Conservation (phyloP, 768 basidiomycete genomes). For the Agrocybe praecox region DNA sequence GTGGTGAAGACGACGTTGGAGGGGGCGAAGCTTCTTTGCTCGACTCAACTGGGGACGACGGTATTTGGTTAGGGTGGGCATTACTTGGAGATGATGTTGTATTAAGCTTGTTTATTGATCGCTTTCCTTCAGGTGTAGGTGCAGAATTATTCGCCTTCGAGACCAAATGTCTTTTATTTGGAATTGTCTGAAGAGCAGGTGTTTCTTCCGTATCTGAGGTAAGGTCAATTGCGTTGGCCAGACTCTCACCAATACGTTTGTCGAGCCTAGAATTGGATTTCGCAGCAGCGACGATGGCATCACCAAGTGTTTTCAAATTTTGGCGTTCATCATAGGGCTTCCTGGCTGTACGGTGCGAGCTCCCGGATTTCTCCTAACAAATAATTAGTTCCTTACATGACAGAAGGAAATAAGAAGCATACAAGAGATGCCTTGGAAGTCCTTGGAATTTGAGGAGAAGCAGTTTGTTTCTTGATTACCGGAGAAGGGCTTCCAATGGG, state of each 20-base stretch:
- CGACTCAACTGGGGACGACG: background rate
- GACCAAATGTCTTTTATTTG: background rate
- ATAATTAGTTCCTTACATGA: background rate
- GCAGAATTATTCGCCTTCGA: background rate
- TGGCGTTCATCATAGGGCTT: background rate
- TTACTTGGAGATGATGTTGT: background rate
- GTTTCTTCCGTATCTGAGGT: slow-evolving; percentile 6
- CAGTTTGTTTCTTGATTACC: slow-evolving; percentile 3
- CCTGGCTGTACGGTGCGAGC: background rate
- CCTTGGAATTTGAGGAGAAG: slow-evolving; percentile 2
- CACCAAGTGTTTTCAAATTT: background rate
- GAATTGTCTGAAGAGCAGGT: no score
- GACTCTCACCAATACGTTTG: background rate
- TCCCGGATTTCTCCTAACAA: background rate
- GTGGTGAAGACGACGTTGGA: background rate
- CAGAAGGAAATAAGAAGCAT: background rate
- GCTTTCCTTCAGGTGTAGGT: slow-evolving; percentile 1
- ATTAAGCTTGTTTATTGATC: background rate
- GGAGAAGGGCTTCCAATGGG: background rate
- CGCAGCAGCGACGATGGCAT: background rate
- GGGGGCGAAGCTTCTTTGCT: background rate
- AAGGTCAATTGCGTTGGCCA: slow-evolving; percentile 5
- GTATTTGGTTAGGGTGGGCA: background rate
- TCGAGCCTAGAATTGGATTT: background rate
- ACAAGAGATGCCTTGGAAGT: background rate